These are phyloP conservation scores for Linnemannia schmuckeri DNA, from an alignment of 192 early-diverging fungal species.

Conservation along the genomic window DNA sequence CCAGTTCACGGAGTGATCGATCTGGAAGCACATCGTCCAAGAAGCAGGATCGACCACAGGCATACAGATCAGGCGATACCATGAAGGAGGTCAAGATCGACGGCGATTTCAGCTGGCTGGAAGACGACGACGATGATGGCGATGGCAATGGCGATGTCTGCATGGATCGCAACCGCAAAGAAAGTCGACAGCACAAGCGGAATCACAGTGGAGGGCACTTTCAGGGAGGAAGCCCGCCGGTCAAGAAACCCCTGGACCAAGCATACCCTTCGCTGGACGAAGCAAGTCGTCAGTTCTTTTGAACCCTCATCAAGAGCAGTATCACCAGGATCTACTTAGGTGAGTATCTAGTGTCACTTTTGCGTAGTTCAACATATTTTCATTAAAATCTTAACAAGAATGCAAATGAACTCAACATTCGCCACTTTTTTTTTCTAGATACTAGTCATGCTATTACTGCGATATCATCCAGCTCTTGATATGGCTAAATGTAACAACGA, in stretches of 20 bases:
- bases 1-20: not conserved
- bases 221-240: slow-evolving; percentile 1
- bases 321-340: not conserved
- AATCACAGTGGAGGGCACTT: not conserved
- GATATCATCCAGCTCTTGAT: not conserved
- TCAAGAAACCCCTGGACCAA: slow-evolving; percentile 11
- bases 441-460: not conserved
- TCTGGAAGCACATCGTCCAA: not conserved
- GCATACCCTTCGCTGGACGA: slow-evolving; percentile 30
- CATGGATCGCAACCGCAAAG: not conserved
- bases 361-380: not conserved
- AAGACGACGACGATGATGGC: slow-evolving; percentile 33
- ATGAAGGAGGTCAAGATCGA: slow-evolving; percentile 15
- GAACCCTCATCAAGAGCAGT: not conserved
- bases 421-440: not conserved
- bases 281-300: slow-evolving; percentile 26
- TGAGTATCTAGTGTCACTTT: not conserved
- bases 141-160: not conserved
- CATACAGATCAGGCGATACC: not conserved
- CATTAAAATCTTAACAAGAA: not conserved
- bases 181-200: not conserved
- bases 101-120: slow-evolving; percentile 36
- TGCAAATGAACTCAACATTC: not conserved
- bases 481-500: not conserved
- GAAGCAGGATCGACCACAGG: not conserved